Percentiles rank a stretch among this genome's conserved stretches.
Evolutionary conservation across 78 protist species (phyloP).

Genomic region (Cavenderia fasciculata): DNA sequence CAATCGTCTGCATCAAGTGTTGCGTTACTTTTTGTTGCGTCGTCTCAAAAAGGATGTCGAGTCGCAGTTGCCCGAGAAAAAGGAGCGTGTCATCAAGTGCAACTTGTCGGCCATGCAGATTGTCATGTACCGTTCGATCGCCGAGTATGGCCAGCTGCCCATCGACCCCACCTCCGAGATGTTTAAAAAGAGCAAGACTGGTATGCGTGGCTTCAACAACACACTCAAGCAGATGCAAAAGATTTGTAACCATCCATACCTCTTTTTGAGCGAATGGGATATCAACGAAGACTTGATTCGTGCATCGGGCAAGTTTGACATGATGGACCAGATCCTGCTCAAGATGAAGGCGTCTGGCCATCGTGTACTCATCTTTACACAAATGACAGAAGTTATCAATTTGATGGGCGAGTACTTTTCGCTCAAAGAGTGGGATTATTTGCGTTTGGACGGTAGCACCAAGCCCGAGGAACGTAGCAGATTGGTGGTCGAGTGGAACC

Average conservation of each 20-base stretch:
- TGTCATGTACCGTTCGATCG: conserved; percentile 70
- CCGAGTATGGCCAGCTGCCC: conserved; percentile 29
- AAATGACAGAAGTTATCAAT: conserved; percentile 82
- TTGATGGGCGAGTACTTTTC: conserved; percentile 86
- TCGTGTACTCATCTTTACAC: conserved; percentile 90
- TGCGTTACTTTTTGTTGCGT: conserved; percentile 89
- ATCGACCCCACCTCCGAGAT: conserved; percentile 45
- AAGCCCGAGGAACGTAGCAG: conserved; percentile 84
- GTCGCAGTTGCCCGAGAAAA: conserved; percentile 89
- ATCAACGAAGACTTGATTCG: conserved; percentile 55
- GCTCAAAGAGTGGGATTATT: conserved; percentile 26
- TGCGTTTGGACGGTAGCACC: conserved; percentile 94
- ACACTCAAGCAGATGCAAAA: conserved; percentile 96
- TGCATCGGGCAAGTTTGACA: conserved; percentile 89
- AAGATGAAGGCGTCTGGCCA: conserved; percentile 83
- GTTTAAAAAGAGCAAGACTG: not conserved
- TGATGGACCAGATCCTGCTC: conserved; percentile 89
- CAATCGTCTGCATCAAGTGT: conserved; percentile 85
- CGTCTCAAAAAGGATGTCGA: conserved; percentile 94
- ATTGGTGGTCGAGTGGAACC: conserved; percentile 68
- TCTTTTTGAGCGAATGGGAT: conserved; percentile 80
- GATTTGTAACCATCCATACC: conserved; percentile 97
- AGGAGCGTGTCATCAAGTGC: conserved; percentile 89
- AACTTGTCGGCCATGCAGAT: conserved; percentile 85
- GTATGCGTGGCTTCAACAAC: conserved; percentile 81